A percentile compares a stretch with the other conserved stretches of the same genome.
These are phyloP conservation scores for Chaetoceros tenuissimus DNA, from an alignment of 108 stramenopile species.

Conservation along the genomic window DNA sequence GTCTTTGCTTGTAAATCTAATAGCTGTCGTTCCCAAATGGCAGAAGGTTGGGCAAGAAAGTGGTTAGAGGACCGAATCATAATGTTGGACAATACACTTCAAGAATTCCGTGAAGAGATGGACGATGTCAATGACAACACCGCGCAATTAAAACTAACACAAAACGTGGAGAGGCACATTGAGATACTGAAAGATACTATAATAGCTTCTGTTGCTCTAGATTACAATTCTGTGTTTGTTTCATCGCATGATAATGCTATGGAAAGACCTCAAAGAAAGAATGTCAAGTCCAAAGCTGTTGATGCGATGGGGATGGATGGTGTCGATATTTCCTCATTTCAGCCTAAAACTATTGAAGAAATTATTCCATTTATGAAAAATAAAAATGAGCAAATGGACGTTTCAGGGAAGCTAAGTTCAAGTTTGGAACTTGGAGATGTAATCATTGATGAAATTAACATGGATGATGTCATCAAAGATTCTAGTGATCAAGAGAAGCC, in stretches of 20 bases:
- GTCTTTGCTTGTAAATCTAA: slow-evolving; percentile 6
- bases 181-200: not conserved
- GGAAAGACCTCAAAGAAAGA: not conserved
- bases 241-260: not conserved
- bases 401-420: not conserved
- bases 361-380: not conserved
- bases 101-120: not conserved
- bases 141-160: not conserved
- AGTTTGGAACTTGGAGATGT: not conserved
- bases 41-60: slow-evolving; percentile 7
- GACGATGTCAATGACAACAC: not conserved
- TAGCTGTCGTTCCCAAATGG: slow-evolving; percentile 4
- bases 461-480: not conserved
- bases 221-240: not conserved
- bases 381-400: too few species aligned
- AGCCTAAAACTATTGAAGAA: not conserved
- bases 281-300: slow-evolving; percentile 1
- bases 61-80: not conserved
- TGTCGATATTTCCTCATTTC: not conserved
- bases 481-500: not conserved
- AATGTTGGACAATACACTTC: not conserved
- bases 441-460: not conserved
- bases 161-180: too few species aligned
- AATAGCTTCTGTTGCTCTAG: not conserved
- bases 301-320: slow-evolving; percentile 3